Evolutionary conservation across 2,329 filamentous ascomycete genomes (phyloP).

Genomic region (Microcyclosporella mali): DNA sequence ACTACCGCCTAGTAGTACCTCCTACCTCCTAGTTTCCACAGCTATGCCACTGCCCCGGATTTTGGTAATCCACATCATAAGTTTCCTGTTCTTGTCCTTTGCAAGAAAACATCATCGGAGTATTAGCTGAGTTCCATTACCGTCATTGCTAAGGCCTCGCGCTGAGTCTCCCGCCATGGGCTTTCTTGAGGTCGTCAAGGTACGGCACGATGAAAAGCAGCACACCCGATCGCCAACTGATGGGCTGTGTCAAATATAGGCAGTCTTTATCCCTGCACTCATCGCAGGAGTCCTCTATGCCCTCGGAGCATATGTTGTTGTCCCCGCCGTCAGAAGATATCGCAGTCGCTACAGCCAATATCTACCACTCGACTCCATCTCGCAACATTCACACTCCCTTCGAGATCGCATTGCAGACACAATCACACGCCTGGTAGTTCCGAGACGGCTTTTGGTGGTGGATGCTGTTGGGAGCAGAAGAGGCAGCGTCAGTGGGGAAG

Average conservation of each 20-base stretch:
- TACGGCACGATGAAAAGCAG: slow-evolving; percentile 4
- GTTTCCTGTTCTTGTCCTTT: too few species aligned
- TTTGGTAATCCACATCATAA: too few species aligned
- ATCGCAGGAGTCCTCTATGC: slow-evolving; percentile 40
- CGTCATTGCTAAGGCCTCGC: too few species aligned
- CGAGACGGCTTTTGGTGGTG: slow-evolving; percentile 26
- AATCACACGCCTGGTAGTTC: slow-evolving; percentile 29
- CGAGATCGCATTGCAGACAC: slow-evolving; percentile 32
- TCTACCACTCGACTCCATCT: slow-evolving; percentile 30
- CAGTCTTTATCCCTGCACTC: slow-evolving; percentile 41
- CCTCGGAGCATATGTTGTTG: slow-evolving; percentile 35
- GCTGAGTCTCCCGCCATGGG: slow-evolving; percentile 10
- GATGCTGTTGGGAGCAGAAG: slow-evolving; percentile 24
- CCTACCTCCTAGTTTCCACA: too few species aligned
- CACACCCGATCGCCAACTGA: background rate
- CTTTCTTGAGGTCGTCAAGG: slow-evolving; percentile 24
- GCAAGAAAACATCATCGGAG: too few species aligned
- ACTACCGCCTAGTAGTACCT: too few species aligned
- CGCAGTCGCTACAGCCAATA: slow-evolving; percentile 41
- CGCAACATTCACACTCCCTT: slow-evolving; percentile 23
- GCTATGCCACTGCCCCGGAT: too few species aligned
- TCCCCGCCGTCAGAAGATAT: slow-evolving; percentile 41
- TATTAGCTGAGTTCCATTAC: too few species aligned
- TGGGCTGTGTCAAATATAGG: slow-evolving; percentile 33
- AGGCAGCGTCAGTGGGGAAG: slow-evolving; percentile 22